Conservation (phyloP, 768 basidiomycete species). For the Mycena rebaudengoi region DNA sequence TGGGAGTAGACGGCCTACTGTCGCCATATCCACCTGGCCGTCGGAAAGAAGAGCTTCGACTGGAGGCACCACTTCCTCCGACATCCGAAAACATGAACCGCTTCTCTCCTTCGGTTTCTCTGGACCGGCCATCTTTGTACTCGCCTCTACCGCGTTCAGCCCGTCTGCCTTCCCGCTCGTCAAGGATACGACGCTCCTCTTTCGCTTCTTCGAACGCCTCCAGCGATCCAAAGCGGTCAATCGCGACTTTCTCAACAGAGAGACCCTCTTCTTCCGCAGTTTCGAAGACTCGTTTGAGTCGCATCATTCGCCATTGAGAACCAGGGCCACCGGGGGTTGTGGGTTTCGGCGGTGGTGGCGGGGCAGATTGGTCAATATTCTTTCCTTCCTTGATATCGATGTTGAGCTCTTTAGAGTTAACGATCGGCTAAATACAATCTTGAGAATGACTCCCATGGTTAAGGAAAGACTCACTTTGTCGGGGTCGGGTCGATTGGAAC, state of each 20-base stretch:
- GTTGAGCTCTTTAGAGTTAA: constrained; percentile 73
- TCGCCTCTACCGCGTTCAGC: constrained; percentile 40
- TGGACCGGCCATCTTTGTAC: constrained; percentile 30
- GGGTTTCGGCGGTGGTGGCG: constrained; percentile 54
- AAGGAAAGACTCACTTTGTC: constrained; percentile 64
- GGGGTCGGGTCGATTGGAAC: constrained; percentile 66
- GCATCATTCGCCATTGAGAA: constrained; percentile 98
- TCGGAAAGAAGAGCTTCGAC: constrained; percentile 88
- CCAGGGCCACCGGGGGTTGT: constrained; percentile 88
- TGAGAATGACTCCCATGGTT: not conserved
- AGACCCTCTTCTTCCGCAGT: constrained; percentile 85
- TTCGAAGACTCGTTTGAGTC: constrained; percentile 89
- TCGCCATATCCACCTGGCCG: constrained; percentile 74
- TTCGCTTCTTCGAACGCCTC: constrained; percentile 89
- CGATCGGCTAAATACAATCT: constrained; percentile 55
- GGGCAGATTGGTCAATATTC: constrained; percentile 49
- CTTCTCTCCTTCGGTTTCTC: constrained; percentile 57
- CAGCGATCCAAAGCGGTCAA: constrained; percentile 88
- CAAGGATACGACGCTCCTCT: constrained; percentile 85
- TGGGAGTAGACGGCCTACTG: constrained; percentile 70
- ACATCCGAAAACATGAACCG: constrained; percentile 77
- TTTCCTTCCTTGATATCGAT: constrained; percentile 58
- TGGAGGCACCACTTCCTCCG: constrained; percentile 68
- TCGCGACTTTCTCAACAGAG: constrained; percentile 77
- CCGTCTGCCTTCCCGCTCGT: constrained; percentile 75